These are phyloP conservation scores for Phytopythium kandeliae DNA, from an alignment of 352 stramenopile genomes.

Conservation along the genomic window DNA sequence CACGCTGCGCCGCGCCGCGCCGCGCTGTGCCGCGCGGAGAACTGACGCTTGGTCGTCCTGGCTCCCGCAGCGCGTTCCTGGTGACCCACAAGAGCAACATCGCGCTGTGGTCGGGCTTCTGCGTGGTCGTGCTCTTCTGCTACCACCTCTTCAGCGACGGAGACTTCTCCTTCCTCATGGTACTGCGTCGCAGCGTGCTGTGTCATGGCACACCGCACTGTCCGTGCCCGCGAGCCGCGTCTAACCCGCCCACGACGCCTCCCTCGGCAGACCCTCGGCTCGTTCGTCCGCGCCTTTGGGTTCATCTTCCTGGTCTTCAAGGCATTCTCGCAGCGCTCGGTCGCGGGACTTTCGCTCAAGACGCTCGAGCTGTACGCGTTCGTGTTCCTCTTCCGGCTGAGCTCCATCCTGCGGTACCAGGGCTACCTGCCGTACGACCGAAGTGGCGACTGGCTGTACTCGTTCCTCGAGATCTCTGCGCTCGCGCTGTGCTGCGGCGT, in stretches of 20 bases:
- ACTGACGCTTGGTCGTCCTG: background rate
- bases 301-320: slow-evolving; percentile 95
- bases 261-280: slow-evolving; percentile 76
- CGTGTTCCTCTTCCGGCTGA: slow-evolving; percentile 96
- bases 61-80: slow-evolving; percentile 45
- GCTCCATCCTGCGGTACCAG: slow-evolving; percentile 97
- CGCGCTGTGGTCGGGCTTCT: slow-evolving; percentile 94
- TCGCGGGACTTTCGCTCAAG: slow-evolving; percentile 94
- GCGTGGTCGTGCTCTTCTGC: slow-evolving; percentile 92
- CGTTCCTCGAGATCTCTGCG: slow-evolving; percentile 92
- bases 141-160: slow-evolving; percentile 96
- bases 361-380: slow-evolving; percentile 96
- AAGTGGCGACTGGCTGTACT: slow-evolving; percentile 97
- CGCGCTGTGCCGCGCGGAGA: too few species aligned
- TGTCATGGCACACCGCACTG: too few species aligned
- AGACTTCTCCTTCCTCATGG: slow-evolving; percentile 99
- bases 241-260: background rate
- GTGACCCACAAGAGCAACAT: slow-evolving; percentile 94
- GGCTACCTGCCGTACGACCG: slow-evolving; percentile 93
- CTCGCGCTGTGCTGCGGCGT: slow-evolving; percentile 85
- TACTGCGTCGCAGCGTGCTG: slow-evolving; percentile 21
- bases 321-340: slow-evolving; percentile 89
- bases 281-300: slow-evolving; percentile 85
- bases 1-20: too few species aligned
- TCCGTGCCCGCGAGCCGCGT: background rate